A percentile compares a stretch with the other conserved stretches of the same genome.
Evolutionary conservation across 306 rosid genomes (phyloP).

Genomic region (Quercus parvula): DNA sequence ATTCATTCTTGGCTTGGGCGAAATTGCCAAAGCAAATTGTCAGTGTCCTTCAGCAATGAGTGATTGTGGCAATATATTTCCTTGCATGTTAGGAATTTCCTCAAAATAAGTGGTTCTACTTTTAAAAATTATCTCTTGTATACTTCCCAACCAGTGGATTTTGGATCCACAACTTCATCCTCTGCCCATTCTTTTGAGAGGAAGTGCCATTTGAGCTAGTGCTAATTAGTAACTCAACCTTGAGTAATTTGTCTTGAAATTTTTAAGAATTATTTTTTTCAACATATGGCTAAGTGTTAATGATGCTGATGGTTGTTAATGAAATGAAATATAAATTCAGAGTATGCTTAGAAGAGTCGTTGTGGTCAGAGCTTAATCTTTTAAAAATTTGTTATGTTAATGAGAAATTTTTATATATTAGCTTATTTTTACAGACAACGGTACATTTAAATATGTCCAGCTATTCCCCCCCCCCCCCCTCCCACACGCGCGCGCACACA

Average conservation of each 20-base stretch:
- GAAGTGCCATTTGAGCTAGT: no score
- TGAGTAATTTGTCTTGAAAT: not conserved
- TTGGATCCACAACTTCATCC: no score
- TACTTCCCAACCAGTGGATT: no score
- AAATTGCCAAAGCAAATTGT: not conserved
- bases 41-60: not conserved
- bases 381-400: not conserved
- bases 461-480: not conserved
- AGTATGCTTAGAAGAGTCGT: not conserved
- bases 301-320: not conserved
- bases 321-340: not conserved
- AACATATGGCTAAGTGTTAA: not conserved
- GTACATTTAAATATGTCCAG: not conserved
- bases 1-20: not conserved
- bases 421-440: not conserved
- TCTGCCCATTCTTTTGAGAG: no score
- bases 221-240: not conserved
- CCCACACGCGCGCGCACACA: accelerated
- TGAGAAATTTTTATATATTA: not conserved
- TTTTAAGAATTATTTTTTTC: not conserved
- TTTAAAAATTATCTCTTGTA: not conserved
- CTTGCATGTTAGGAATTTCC: not conserved
- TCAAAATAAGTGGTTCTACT: not conserved
- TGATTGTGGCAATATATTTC: not conserved
- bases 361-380: not conserved